Evolutionary conservation across 2,329 filamentous ascomycete species (phyloP).

Genomic region (Aspergillus ibericus): DNA sequence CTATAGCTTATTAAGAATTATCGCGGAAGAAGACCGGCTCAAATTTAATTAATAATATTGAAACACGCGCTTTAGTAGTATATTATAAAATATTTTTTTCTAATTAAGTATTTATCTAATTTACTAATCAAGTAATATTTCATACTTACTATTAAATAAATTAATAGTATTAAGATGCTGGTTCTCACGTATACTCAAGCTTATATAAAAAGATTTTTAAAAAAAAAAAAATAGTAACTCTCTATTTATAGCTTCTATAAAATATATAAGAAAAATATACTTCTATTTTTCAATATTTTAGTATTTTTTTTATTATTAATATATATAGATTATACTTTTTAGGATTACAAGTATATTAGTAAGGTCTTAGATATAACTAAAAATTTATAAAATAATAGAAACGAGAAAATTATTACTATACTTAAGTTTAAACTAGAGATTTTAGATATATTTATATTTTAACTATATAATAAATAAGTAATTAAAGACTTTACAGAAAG

Average conservation of each 20-base stretch:
- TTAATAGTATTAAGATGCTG: conserved; percentile 20
- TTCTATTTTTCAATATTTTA: conserved; percentile 18
- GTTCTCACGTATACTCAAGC: conserved; percentile 16
- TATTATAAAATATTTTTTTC: conserved; percentile 17
- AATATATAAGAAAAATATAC: conserved; percentile 14
- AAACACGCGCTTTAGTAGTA: conserved; percentile 12
- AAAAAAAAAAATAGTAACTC: conserved; percentile 15
- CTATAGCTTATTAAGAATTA: conserved; percentile 7
- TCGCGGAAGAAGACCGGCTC: background rate
- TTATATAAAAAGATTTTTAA: conserved; percentile 18
- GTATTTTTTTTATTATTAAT: conserved; percentile 23
- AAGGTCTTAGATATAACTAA: conserved; percentile 14
- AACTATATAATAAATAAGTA: conserved; percentile 9
- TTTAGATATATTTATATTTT: conserved; percentile 14
- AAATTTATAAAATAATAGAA: background rate
- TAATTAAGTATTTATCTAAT: background rate
- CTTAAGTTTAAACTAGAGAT: conserved; percentile 14
- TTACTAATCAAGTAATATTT: conserved; percentile 16
- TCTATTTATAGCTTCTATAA: conserved; percentile 18
- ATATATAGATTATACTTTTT: conserved; percentile 13
- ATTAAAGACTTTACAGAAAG: conserved; percentile 8
- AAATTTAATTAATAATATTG: conserved; percentile 6
- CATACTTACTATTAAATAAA: conserved; percentile 17
- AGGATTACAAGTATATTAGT: conserved; percentile 6
- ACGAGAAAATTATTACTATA: conserved; percentile 10